Evolutionary conservation across 768 basidiomycete genomes (phyloP).

Genomic region (Tylopilus felleus): DNA sequence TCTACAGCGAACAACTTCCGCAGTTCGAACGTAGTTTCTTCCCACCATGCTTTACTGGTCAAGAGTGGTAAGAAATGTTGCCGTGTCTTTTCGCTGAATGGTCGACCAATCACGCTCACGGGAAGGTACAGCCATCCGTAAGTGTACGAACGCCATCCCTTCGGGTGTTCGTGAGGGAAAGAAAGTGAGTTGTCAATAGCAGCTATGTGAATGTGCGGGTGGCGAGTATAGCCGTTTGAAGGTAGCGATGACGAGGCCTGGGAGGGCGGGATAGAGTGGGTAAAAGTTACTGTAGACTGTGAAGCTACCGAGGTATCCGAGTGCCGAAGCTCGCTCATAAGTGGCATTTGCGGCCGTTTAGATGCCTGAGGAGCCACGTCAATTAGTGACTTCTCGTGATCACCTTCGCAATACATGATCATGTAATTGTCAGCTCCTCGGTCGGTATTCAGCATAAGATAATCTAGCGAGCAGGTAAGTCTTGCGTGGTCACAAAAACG

Average conservation of each 20-base stretch:
- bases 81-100: slow-evolving; percentile 80
- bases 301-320: slow-evolving; percentile 39
- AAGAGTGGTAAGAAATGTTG: slow-evolving; percentile 78
- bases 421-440: slow-evolving; percentile 86
- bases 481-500: background rate
- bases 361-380: slow-evolving; percentile 76
- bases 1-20: slow-evolving; percentile 77
- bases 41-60: slow-evolving; percentile 88
- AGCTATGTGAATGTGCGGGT: slow-evolving; percentile 85
- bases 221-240: slow-evolving; percentile 45
- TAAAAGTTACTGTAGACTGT: slow-evolving; percentile 38
- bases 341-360: slow-evolving; percentile 62
- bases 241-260: slow-evolving; percentile 35
- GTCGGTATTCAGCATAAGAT: slow-evolving; percentile 91
- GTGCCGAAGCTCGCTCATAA: slow-evolving; percentile 66
- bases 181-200: slow-evolving; percentile 93
- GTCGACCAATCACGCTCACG: slow-evolving; percentile 78
- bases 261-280: slow-evolving; percentile 37
- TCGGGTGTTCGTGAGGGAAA: slow-evolving; percentile 88
- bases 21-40: slow-evolving; percentile 76
- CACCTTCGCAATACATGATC: slow-evolving; percentile 86
- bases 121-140: slow-evolving; percentile 89
- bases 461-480: slow-evolving; percentile 47
- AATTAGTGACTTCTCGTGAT: slow-evolving; percentile 72
- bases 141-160: slow-evolving; percentile 75